A percentile compares a stretch with the other conserved stretches of the same genome.
Evolutionary conservation across 139 green algal genomes (phyloP).

Genomic region (Trebouxia sp.): DNA sequence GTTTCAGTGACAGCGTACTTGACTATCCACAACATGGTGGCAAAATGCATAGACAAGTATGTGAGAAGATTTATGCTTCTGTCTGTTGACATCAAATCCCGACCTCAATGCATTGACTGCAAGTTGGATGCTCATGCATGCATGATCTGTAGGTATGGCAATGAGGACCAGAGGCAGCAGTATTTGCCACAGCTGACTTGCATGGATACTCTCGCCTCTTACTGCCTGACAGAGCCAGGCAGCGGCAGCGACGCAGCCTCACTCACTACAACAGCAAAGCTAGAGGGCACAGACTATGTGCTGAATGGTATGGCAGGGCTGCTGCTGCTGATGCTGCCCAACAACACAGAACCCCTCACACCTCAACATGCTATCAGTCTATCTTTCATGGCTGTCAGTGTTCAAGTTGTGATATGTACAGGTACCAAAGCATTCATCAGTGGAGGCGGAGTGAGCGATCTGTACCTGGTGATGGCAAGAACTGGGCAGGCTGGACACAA

Average conservation of each 20-base stretch:
- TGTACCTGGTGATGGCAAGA: slow-evolving; percentile 80
- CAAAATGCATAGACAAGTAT: slow-evolving; percentile 23
- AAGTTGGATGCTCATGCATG: background rate
- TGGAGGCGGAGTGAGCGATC: slow-evolving; percentile 57
- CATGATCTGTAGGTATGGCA: slow-evolving; percentile 53
- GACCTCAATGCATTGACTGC: background rate
- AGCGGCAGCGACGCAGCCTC: slow-evolving; percentile 74
- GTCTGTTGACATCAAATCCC: no score
- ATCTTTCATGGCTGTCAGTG: no score
- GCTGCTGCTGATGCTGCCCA: no score
- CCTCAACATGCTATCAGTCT: no score
- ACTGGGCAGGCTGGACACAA: slow-evolving; percentile 53
- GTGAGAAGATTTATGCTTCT: no score
- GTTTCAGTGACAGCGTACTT: slow-evolving; percentile 77
- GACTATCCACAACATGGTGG: slow-evolving; percentile 89
- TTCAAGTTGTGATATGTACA: no score
- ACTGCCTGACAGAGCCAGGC: slow-evolving; percentile 84
- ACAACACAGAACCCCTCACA: no score
- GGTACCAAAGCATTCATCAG: slow-evolving; percentile 67
- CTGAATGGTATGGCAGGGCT: slow-evolving; percentile 37
- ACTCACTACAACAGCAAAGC: slow-evolving; percentile 58
- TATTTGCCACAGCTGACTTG: slow-evolving; percentile 58
- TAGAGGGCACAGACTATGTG: slow-evolving; percentile 49
- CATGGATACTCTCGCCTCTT: slow-evolving; percentile 72
- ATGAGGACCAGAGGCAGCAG: slow-evolving; percentile 41